Evolutionary conservation across 352 stramenopile genomes (phyloP).

Genomic region (Phytophthora kernoviae): DNA sequence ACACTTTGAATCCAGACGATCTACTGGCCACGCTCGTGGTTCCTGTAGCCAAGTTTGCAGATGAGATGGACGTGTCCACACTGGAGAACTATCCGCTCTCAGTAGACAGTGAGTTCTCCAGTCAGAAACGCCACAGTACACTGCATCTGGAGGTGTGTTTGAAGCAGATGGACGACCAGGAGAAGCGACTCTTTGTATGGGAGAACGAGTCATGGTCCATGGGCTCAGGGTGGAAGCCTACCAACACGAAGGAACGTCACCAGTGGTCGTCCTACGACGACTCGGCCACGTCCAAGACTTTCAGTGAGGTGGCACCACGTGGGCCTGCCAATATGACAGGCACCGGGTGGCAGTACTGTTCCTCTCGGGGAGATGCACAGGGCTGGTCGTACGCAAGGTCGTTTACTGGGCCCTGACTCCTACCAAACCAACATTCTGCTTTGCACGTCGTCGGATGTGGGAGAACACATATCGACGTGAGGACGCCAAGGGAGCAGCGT

Average conservation of each 20-base stretch:
- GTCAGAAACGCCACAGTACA: slow-evolving; percentile 52
- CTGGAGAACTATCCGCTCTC: slow-evolving; percentile 60
- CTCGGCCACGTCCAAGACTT: slow-evolving; percentile 43
- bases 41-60: slow-evolving; percentile 52
- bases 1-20: slow-evolving; percentile 67
- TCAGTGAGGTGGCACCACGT: slow-evolving; percentile 46
- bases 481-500: slow-evolving; percentile 18
- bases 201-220: slow-evolving; percentile 71
- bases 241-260: slow-evolving; percentile 46
- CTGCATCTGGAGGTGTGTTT: slow-evolving; percentile 66
- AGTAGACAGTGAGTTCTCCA: slow-evolving; percentile 42
- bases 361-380: slow-evolving; percentile 48
- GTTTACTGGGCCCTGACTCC: slow-evolving; percentile 62
- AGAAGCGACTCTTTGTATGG: slow-evolving; percentile 53
- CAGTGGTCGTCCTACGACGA: slow-evolving; percentile 68
- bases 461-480: slow-evolving; percentile 60
- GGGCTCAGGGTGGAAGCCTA: slow-evolving; percentile 49
- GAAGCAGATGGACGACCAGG: slow-evolving; percentile 38
- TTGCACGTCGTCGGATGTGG: slow-evolving; percentile 72
- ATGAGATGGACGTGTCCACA: slow-evolving; percentile 45
- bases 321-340: slow-evolving; percentile 43
- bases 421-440: slow-evolving; percentile 54
- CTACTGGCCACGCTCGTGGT: slow-evolving; percentile 62
- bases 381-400: slow-evolving; percentile 75
- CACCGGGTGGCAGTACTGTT: slow-evolving; percentile 61